These are phyloP conservation scores for Phytophthora foliorum DNA, from an alignment of 352 stramenopile genomes.

Conservation along the genomic window DNA sequence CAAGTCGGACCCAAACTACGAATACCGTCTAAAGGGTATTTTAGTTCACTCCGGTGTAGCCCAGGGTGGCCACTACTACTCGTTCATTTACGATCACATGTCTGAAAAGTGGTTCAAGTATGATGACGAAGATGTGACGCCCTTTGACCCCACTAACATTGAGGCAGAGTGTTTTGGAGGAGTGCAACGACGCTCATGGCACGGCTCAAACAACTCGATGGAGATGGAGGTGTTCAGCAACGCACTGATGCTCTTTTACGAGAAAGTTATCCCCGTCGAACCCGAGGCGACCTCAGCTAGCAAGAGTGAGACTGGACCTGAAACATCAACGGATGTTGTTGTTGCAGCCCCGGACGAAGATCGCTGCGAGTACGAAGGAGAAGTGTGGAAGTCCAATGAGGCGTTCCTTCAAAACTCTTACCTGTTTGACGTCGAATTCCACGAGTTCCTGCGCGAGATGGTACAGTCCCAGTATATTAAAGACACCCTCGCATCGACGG, in stretches of 20 bases:
- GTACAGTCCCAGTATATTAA: conserved; percentile 87
- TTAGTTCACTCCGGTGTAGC: conserved; percentile 98
- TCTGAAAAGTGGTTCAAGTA: conserved; percentile 99
- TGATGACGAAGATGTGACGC: conserved; percentile 99
- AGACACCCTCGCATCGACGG: conserved; percentile 34
- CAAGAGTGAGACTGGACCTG: conserved; percentile 17
- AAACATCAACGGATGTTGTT: conserved; percentile 22
- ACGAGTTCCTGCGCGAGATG: conserved; percentile 94
- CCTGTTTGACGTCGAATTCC: conserved; percentile 96
- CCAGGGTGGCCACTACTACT: conserved; percentile 99
- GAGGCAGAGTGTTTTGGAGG: conserved; percentile 99
- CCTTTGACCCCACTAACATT: conserved; percentile 97
- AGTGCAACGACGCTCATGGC: conserved; percentile 93
- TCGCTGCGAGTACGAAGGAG: conserved; percentile 86
- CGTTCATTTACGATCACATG: conserved; percentile 90
- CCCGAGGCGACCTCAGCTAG: conserved; percentile 31
- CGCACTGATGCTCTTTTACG: conserved; percentile 99
- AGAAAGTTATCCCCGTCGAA: conserved; percentile 93
- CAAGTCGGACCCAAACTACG: conserved; percentile 92
- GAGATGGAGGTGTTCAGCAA: conserved; percentile 99
- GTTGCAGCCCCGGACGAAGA: conserved; percentile 46
- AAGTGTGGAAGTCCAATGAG: conserved; percentile 96
- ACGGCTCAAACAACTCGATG: conserved; percentile 96
- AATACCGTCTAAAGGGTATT: conserved; percentile 98
- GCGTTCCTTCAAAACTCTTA: conserved; percentile 96